A percentile compares a stretch with the other conserved stretches of the same genome.
These are phyloP conservation scores for Porcisia deanei DNA, from an alignment of 208 protist species.

Conservation along the genomic window DNA sequence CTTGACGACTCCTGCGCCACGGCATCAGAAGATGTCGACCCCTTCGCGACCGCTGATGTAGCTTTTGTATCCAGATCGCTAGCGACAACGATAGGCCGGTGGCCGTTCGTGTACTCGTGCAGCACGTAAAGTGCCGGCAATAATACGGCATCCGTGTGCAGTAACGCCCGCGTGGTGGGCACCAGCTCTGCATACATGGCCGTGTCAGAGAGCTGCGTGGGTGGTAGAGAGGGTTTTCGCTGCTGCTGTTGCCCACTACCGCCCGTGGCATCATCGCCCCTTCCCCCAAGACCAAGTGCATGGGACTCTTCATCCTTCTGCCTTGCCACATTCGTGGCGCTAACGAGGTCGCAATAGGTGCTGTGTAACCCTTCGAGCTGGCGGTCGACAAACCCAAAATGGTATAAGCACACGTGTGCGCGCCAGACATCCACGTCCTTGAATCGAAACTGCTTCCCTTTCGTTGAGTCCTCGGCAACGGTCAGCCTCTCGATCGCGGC, in stretches of 20 bases:
- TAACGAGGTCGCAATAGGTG: slow-evolving; percentile 28
- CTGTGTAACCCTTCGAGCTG: slow-evolving; percentile 34
- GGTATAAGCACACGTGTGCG: slow-evolving; percentile 51
- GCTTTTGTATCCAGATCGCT: background rate
- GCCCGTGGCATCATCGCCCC: background rate
- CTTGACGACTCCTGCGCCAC: background rate
- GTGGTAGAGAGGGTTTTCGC: slow-evolving; percentile 19
- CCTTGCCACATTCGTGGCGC: background rate
- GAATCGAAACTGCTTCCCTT: slow-evolving; percentile 47
- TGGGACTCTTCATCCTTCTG: background rate
- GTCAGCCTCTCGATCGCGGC: slow-evolving; percentile 43
- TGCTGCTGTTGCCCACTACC: slow-evolving; percentile 1
- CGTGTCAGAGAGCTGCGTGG: slow-evolving; percentile 22
- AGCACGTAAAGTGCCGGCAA: slow-evolving; percentile 57
- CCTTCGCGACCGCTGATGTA: background rate
- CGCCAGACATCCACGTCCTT: slow-evolving; percentile 52
- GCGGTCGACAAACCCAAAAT: slow-evolving; percentile 34
- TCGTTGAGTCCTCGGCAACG: slow-evolving; percentile 26
- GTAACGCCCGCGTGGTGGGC: slow-evolving; percentile 52
- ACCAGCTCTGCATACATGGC: slow-evolving; percentile 42
- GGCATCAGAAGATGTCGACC: background rate
- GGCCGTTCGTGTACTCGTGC: slow-evolving; percentile 32
- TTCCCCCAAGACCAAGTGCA: background rate
- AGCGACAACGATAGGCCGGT: slow-evolving; percentile 1
- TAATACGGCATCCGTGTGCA: slow-evolving; percentile 78